phyloP scores from a whole-genome alignment of 2,329 filamentous ascomycete genomes.

The Talaromyces sp. region DNA sequence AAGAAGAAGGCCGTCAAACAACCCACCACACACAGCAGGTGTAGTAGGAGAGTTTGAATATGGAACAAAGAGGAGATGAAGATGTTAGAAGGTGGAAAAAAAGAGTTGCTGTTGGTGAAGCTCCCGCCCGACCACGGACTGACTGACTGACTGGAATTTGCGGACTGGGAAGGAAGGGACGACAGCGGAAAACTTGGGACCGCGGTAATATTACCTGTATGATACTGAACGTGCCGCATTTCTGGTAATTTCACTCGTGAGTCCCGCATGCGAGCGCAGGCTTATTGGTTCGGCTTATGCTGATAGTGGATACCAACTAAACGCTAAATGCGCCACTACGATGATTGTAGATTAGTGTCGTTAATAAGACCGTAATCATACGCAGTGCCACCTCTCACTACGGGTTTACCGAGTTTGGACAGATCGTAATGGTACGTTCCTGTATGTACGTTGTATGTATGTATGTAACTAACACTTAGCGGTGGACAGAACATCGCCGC shows the following conservation, averaged over 20 bases:
- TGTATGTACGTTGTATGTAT: neutral
- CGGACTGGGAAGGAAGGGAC: neutral
- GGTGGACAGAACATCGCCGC: neutral
- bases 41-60: neutral
- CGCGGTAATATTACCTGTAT: conserved; percentile 1
- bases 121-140: neutral
- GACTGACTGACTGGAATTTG: neutral
- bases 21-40: neutral
- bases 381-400: neutral
- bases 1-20: neutral
- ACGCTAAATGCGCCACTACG: neutral
- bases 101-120: neutral
- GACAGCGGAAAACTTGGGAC: neutral
- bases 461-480: neutral
- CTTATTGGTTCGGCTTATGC: neutral
- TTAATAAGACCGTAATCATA: neutral
- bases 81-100: neutral
- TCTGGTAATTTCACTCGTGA: neutral
- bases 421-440: neutral
- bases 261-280: neutral
- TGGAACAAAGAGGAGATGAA: neutral
- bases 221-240: conserved; percentile 1
- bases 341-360: neutral
- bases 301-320: neutral
- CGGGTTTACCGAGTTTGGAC: neutral